Evolutionary conservation across 2,329 filamentous ascomycete genomes (phyloP).

Genomic region (Ophiostoma triangulosporum): DNA sequence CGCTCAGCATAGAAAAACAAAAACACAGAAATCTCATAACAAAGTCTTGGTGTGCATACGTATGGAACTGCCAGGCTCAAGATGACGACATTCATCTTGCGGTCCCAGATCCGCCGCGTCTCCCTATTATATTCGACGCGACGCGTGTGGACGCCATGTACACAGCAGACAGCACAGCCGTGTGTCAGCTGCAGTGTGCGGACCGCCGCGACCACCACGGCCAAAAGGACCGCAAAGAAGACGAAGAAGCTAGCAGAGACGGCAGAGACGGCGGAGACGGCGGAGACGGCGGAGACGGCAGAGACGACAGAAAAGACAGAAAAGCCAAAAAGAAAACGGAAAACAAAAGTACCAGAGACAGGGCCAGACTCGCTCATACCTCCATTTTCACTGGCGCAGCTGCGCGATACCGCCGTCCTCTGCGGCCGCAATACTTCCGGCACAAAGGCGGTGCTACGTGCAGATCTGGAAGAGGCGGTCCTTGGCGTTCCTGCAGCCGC

Average conservation of each 20-base stretch:
- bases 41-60: no score
- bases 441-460: constrained; percentile 21
- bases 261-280: neutral
- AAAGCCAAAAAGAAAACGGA: neutral
- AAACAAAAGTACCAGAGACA: neutral
- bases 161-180: neutral
- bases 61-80: no score
- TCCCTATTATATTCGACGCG: neutral
- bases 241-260: neutral
- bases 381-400: neutral
- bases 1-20: no score
- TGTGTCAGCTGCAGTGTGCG: neutral
- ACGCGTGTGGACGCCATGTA: neutral
- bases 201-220: neutral
- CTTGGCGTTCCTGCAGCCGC: constrained; percentile 24
- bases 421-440: constrained; percentile 49
- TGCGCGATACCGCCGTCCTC: constrained; percentile 46
- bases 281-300: neutral
- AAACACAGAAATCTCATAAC: no score
- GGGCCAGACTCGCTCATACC: neutral
- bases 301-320: neutral
- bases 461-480: constrained; percentile 28
- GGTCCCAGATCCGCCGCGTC: neutral
- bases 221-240: neutral
- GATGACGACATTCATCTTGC: neutral